Conservation (phyloP, 164 flowering plant genomes). For the Vitis rotundifolia region DNA sequence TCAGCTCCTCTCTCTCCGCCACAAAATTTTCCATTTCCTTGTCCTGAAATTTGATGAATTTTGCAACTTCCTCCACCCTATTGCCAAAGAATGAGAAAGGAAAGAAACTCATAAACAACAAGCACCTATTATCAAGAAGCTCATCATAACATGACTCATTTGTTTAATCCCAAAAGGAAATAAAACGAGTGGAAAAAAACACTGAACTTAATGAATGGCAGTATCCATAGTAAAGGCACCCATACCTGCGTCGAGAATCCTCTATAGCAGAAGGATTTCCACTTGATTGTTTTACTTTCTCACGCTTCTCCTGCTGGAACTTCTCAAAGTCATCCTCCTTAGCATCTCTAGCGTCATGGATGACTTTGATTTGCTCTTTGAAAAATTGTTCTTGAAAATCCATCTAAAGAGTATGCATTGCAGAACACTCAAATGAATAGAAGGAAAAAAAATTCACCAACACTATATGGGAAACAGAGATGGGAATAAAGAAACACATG, state of each 20-base stretch:
- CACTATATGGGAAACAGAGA: too few relatives aligned
- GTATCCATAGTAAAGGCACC: neutral
- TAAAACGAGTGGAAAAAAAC: too few relatives aligned
- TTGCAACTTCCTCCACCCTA: constrained; percentile 46
- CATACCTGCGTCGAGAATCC: constrained; percentile 47
- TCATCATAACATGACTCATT: too few relatives aligned
- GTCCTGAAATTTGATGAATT: constrained; percentile 47
- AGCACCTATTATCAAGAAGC: neutral
- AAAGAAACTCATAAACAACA: neutral
- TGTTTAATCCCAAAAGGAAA: too few relatives aligned
- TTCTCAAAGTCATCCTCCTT: constrained; percentile 66
- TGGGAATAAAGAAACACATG: neutral
- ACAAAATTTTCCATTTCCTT: constrained; percentile 58
- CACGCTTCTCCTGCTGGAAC: constrained; percentile 60
- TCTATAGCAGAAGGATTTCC: constrained; percentile 33
- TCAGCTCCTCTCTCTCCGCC: constrained; percentile 51
- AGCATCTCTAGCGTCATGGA: constrained; percentile 45
- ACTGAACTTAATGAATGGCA: neutral
- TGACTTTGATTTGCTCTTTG: constrained; percentile 52
- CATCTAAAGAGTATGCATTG: constrained; percentile 47
- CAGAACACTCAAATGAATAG: neutral
- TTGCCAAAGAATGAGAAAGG: neutral
- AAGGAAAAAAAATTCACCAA: neutral
- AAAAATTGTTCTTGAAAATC: constrained; percentile 67
- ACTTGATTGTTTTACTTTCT: constrained; percentile 43